phyloP scores from a whole-genome alignment of 2,329 filamentous ascomycete genomes.

The Ophiostoma perfectum region DNA sequence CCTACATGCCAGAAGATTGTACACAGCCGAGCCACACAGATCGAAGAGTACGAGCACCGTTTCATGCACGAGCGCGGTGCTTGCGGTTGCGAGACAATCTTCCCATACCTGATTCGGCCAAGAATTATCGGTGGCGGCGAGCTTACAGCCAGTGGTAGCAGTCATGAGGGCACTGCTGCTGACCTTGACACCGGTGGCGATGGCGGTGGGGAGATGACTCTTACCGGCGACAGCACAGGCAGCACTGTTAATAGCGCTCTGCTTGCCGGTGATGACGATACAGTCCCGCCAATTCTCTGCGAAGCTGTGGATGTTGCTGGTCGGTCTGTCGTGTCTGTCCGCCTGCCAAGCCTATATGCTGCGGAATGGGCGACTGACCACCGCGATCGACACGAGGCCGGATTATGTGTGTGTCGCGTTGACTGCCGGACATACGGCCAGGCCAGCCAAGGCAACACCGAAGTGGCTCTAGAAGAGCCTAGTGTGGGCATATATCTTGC shows the following conservation, averaged over 20 bases:
- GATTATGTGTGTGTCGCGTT: constrained; percentile 35
- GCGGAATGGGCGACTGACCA: constrained; percentile 41
- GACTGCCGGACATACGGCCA: constrained; percentile 33
- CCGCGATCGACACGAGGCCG: constrained; percentile 33
- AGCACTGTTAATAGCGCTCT: too few species aligned
- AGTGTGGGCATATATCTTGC: neutral
- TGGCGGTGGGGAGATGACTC: neutral
- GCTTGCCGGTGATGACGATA: too few species aligned
- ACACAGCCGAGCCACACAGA: constrained; percentile 38
- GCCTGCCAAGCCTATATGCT: constrained; percentile 36
- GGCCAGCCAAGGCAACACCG: neutral
- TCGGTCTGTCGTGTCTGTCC: constrained; percentile 27
- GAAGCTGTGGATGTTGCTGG: constrained; percentile 13
- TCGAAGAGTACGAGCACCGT: constrained; percentile 40
- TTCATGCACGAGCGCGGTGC: constrained; percentile 43
- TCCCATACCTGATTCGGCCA: constrained; percentile 36
- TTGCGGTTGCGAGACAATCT: constrained; percentile 37
- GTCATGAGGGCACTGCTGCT: neutral
- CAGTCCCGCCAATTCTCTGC: constrained; percentile 16
- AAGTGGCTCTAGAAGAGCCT: neutral
- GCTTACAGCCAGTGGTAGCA: neutral
- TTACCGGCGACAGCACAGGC: neutral
- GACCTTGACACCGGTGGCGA: neutral
- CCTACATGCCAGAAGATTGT: constrained; percentile 37
- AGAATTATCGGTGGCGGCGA: constrained; percentile 28